phyloP scores from a whole-genome alignment of 176 grass and related monocot species.

The Avena sativa region DNA sequence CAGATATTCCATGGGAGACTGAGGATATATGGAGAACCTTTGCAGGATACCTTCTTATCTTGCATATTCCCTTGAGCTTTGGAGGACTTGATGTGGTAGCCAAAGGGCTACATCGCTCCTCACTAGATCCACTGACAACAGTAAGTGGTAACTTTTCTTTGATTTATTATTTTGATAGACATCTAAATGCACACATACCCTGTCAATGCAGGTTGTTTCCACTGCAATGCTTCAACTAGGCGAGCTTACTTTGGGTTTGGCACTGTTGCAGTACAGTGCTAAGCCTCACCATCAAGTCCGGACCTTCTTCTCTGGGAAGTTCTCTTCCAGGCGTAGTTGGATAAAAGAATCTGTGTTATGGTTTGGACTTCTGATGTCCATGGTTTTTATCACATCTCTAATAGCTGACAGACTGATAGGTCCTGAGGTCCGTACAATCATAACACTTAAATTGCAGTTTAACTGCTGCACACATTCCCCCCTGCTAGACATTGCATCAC shows the following conservation, averaged over 20 bases:
- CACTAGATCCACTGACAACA: constrained; percentile 66
- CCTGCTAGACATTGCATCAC: not conserved
- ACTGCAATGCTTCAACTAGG: constrained; percentile 59
- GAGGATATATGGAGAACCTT: constrained; percentile 77
- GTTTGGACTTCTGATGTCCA: constrained; percentile 60
- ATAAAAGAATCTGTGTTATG: constrained; percentile 59
- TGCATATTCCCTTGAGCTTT: constrained; percentile 89
- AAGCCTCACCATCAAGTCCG: constrained; percentile 44
- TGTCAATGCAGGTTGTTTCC: constrained; percentile 59
- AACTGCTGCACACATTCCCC: constrained; percentile 15
- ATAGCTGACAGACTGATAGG: constrained; percentile 65
- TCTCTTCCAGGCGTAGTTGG: constrained; percentile 51
- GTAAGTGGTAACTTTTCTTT: constrained; percentile 45
- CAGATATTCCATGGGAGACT: constrained; percentile 70
- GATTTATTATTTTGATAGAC: not conserved
- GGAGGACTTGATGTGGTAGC: constrained; percentile 75
- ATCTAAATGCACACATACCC: constrained; percentile 1
- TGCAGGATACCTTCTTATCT: constrained; percentile 79
- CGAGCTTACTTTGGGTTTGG: constrained; percentile 58
- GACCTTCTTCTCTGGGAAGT: constrained; percentile 54
- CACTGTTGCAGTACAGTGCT: constrained; percentile 58
- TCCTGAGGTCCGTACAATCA: constrained; percentile 59
- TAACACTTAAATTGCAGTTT: not conserved
- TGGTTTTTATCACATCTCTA: constrained; percentile 63
- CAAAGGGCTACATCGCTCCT: constrained; percentile 56